phyloP scores from a whole-genome alignment of 768 basidiomycete genomes.

The Nevesoporus exiguus region DNA sequence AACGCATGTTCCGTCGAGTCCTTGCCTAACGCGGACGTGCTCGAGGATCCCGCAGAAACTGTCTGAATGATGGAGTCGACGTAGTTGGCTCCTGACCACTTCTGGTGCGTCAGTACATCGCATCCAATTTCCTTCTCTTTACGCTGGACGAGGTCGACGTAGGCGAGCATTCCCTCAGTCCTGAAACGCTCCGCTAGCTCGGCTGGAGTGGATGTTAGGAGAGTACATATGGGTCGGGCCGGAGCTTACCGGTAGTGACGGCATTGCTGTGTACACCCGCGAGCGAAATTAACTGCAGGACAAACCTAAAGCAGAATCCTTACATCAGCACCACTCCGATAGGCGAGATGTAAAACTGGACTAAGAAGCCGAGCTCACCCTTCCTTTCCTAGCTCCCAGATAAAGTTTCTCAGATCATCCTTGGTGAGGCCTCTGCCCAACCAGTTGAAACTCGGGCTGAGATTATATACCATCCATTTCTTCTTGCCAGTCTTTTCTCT shows the following conservation, averaged over 20 bases:
- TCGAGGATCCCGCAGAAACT: slow-evolving; percentile 85
- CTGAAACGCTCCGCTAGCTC: slow-evolving; percentile 80
- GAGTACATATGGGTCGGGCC: background rate
- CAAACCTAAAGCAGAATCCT: slow-evolving; percentile 52
- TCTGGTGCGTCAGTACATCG: slow-evolving; percentile 91
- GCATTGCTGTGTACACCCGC: slow-evolving; percentile 89
- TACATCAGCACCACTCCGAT: background rate
- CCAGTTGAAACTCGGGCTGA: slow-evolving; percentile 96
- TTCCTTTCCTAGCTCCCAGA: slow-evolving; percentile 90
- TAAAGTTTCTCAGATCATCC: slow-evolving; percentile 73
- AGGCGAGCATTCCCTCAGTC: slow-evolving; percentile 89
- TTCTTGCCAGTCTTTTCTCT: slow-evolving; percentile 56
- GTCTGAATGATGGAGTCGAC: slow-evolving; percentile 82
- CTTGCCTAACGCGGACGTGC: slow-evolving; percentile 77
- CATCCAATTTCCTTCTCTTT: slow-evolving; percentile 87
- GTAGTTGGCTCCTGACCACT: slow-evolving; percentile 94
- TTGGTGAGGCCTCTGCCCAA: slow-evolving; percentile 75
- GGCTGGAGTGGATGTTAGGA: slow-evolving; percentile 38
- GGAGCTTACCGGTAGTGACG: slow-evolving; percentile 59
- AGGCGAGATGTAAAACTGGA: background rate
- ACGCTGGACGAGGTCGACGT: slow-evolving; percentile 82
- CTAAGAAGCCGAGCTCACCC: slow-evolving; percentile 43
- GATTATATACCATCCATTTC: slow-evolving; percentile 88
- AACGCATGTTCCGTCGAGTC: slow-evolving; percentile 91
- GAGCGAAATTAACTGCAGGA: slow-evolving; percentile 84